Conservation (phyloP, 768 basidiomycete species). For the Dacryopinax primogenitus region DNA sequence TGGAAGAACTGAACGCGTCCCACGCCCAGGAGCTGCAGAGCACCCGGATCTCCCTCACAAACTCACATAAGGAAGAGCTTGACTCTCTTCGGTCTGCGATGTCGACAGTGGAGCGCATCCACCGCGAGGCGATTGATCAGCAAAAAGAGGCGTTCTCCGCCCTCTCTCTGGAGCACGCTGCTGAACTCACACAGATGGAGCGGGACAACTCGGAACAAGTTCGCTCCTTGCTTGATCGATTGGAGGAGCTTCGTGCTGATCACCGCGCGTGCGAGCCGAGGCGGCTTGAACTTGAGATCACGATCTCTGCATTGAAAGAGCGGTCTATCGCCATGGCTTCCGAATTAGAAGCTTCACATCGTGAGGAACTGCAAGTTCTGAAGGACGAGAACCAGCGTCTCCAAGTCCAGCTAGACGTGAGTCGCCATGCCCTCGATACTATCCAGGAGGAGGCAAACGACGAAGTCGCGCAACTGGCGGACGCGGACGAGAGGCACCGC, state of each 20-base stretch:
- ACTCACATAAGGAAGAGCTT: neutral
- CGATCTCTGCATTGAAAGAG: neutral
- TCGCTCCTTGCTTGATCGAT: neutral
- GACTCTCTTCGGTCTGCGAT: neutral
- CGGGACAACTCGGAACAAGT: neutral
- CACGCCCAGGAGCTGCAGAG: neutral
- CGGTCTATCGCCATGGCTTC: neutral
- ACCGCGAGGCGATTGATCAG: neutral
- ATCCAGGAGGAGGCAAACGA: neutral
- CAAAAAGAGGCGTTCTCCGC: neutral
- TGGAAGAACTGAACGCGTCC: neutral
- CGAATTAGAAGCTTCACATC: neutral
- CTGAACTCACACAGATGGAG: neutral
- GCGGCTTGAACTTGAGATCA: neutral
- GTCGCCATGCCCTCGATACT: neutral
- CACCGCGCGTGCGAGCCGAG: neutral
- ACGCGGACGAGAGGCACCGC: neutral
- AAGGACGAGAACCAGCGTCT: neutral
- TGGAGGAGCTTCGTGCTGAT: neutral
- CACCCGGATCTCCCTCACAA: neutral
- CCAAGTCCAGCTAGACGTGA: neutral
- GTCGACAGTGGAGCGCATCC: neutral
- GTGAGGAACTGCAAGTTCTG: neutral
- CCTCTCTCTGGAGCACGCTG: neutral
- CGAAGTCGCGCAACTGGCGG: neutral